Evolutionary conservation across 768 basidiomycete species (phyloP), one percentile per base, ranked within the genome.

Genomic region (Rhizopogon rudus): DNA sequence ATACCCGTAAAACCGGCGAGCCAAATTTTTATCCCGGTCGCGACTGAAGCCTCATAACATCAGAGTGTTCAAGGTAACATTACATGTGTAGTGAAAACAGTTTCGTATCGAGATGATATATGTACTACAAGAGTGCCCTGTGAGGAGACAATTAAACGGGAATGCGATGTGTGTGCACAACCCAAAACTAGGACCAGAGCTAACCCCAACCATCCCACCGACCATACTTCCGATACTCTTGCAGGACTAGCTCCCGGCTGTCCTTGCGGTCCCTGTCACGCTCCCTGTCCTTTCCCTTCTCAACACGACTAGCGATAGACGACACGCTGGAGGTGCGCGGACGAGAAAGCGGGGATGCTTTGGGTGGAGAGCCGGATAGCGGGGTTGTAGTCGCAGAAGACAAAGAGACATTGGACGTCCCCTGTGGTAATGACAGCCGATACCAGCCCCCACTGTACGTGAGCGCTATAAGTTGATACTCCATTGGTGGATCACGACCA

Each of bases 361-460:
- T 75, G 10, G 79, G 75, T n/a, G 82, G 78, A 7, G 82, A 77
- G 35, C 71, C 65, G 17, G 71, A 65, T 25, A 61, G 35, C 6
- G 61, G 56, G 54, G 57, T 44, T 7, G 44, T 44, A 41, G 57
- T 55, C 10, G 48, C 35, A 14, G 64, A 55, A 10, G 55, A 31
- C 20, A 62, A 42, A 6, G 61, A 60, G 3, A 62, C 51, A 33
- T 57, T 51, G 25, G 64, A 62, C 28, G 64, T 52, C n/a, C 61
- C 61, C 25, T 63, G 57, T 43, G 81, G 90, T 14, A 93, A 70
- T 16, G 86, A 79, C 10, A 95, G 75, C 7, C 92, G 81, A 71
- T 93, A 96, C 93, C 93, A 96, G 1, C 91, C 89, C n/a, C 93
- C 93, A 1, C 84, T 81, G 63, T 86, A 94, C 0, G 94, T 96